Evolutionary conservation across 1,284 basidiomycete genomes (phyloP), one percentile per base, ranked within the genome.

Genomic region (Peniophora sp.): DNA sequence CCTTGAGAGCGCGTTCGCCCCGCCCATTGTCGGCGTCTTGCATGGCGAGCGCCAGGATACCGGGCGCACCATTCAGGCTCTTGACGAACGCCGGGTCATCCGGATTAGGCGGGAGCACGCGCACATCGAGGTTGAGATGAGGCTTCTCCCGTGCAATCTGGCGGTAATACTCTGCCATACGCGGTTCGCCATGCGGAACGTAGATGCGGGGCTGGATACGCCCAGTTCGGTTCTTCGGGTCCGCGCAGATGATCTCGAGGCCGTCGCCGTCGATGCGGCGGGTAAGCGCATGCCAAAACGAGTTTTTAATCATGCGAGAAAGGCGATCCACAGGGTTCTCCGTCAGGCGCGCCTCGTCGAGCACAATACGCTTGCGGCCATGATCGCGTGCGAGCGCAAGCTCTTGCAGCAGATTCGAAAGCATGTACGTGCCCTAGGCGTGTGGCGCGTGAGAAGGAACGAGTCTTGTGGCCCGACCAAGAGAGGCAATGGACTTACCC

Each of bases 401-500:
- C 67, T 99, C 96, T 74, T 99, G 97, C 24, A 99, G 77, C n/a
- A 99, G 81, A 68, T 97, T 99, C 11, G 96, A 98, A 39, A 99
- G 78, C 96, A 97, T 98, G 72, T 99, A 97, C 14, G 89, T 96
- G 44, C 94, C 94, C 92, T 45, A n/a, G 20, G 6, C 6, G 34
- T 22, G 52, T 52, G 48, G 19, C 38, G 38, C 38, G 38, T 41
- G 38, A n/a, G 19, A 41, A 41, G 19, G n/a, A 41, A 41, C 16
- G 41, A 47, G 23, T 16, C 43, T n/a, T 45, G n/a, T 45, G 32
- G 38, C 27, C 27, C 27, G 27, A 32, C 27, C 27, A 12, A 32
- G 45, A 39, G 46, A 48, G 32, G 44, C 38, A 53, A 39, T 24
- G 23, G 9, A 72, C 89, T 58, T 65, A 93, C 92, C 43, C 94